Evolutionary conservation across 2,329 filamentous ascomycete species (phyloP).

Genomic region (Colletotrichum sp.): DNA sequence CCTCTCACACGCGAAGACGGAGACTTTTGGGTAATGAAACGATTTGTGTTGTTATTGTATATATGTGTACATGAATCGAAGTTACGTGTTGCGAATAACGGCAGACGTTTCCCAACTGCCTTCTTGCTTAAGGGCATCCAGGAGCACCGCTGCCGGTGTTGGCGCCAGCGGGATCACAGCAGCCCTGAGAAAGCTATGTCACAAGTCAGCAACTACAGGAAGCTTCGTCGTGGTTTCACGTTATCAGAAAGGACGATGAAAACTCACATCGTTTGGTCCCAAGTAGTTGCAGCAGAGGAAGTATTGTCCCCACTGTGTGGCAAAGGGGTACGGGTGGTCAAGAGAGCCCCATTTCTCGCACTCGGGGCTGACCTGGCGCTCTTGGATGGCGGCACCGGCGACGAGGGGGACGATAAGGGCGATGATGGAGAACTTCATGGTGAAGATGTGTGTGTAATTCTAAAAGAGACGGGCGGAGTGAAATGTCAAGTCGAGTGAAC

Average conservation of each 20-base stretch:
- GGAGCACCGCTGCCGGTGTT: neutral
- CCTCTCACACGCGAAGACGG: neutral
- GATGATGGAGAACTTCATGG: neutral
- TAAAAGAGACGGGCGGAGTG: neutral
- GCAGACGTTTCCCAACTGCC: neutral
- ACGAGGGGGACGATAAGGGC: neutral
- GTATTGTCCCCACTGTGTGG: neutral
- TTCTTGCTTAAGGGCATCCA: neutral
- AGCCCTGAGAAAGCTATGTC: neutral
- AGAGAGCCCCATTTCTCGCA: neutral
- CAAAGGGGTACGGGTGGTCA: neutral
- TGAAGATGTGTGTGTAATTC: neutral
- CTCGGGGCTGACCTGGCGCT: neutral
- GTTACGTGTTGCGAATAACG: rapidly evolving
- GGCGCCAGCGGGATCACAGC: neutral
- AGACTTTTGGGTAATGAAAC: neutral
- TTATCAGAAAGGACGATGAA: neutral
- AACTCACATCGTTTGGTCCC: neutral
- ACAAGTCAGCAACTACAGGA: neutral
- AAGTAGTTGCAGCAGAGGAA: neutral
- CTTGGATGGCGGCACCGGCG: neutral
- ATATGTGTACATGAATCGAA: rapidly evolving
- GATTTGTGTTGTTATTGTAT: neutral
- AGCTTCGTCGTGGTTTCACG: neutral
- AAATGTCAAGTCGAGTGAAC: neutral